phyloP scores from a whole-genome alignment of 1,139 yeast species.

The Kodamaea sp. region DNA sequence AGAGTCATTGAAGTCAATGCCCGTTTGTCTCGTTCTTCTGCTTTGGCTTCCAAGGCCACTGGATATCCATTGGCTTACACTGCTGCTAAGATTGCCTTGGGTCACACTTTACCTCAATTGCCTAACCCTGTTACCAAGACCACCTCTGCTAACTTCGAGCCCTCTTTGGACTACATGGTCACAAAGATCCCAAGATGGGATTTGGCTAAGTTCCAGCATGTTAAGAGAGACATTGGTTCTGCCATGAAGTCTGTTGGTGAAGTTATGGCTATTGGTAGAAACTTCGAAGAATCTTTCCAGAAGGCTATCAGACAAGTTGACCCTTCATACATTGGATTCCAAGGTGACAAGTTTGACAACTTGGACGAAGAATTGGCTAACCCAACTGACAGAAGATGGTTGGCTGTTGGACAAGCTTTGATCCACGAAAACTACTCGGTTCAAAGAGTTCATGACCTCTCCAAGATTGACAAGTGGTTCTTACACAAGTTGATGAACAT shows the following conservation, averaged over 20 bases:
- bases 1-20: conserved; percentile 98
- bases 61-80: conserved; percentile 98
- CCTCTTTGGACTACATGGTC: conserved; percentile 93
- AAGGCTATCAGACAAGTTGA: conserved; percentile 97
- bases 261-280: conserved; percentile 98
- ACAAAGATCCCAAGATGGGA: conserved; percentile 99
- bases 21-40: conserved; percentile 94
- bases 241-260: conserved; percentile 99
- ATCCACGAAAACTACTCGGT: conserved; percentile 87
- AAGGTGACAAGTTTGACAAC: conserved; percentile 80
- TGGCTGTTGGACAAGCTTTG: conserved; percentile 97
- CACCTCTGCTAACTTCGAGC: conserved; percentile 95
- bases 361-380: conserved; percentile 78
- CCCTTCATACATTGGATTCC: conserved; percentile 89
- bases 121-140: conserved; percentile 97
- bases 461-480: conserved; percentile 96
- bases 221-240: conserved; percentile 88
- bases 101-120: conserved; percentile 90
- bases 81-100: conserved; percentile 95
- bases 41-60: conserved; percentile 97
- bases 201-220: conserved; percentile 91
- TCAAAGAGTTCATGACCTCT: conserved; percentile 84
- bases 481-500: conserved; percentile 87
- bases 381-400: conserved; percentile 97
- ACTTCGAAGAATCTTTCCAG: conserved; percentile 95